Percentiles rank a stretch among this genome's conserved stretches.
Evolutionary conservation across 495 filamentous ascomycete species (phyloP).

Genomic region (Hypoxylon fragiforme): DNA sequence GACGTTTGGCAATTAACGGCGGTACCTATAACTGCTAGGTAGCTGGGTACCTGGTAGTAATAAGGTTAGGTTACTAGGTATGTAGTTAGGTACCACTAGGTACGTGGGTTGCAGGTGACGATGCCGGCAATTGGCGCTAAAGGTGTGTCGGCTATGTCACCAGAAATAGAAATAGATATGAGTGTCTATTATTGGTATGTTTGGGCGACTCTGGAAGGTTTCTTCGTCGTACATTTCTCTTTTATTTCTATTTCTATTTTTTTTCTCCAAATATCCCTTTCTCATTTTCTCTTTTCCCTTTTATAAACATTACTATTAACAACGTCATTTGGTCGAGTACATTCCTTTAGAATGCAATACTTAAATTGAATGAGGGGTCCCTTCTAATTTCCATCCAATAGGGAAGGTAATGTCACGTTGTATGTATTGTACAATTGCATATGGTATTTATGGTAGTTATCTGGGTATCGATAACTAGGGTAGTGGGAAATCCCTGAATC

Average conservation of each 20-base stretch:
- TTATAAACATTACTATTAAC: too few relatives aligned
- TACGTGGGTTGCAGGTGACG: constrained; percentile 25
- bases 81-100: constrained; percentile 15
- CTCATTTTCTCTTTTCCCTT: too few relatives aligned
- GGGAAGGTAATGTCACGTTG: background rate
- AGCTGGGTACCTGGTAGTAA: too few relatives aligned
- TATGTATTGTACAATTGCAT: too few relatives aligned
- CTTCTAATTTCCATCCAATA: constrained; percentile 9
- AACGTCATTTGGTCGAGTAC: too few relatives aligned
- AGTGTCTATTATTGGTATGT: background rate
- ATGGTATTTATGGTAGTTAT: too few relatives aligned
- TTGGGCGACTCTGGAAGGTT: constrained; percentile 23
- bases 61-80: constrained; percentile 10
- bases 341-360: constrained; percentile 16
- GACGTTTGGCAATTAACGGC: too few relatives aligned
- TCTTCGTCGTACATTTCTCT: constrained; percentile 17
- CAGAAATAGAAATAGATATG: constrained; percentile 14
- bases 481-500: too few relatives aligned
- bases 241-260: too few relatives aligned
- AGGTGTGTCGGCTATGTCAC: constrained; percentile 18
- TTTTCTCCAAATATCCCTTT: too few relatives aligned
- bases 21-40: too few relatives aligned
- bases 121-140: constrained; percentile 26
- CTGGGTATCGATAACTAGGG: too few relatives aligned
- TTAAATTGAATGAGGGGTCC: constrained; percentile 22